Evolutionary conservation across 1,139 yeast genomes (phyloP).

Genomic region (Nakaseomyces delphensis): DNA sequence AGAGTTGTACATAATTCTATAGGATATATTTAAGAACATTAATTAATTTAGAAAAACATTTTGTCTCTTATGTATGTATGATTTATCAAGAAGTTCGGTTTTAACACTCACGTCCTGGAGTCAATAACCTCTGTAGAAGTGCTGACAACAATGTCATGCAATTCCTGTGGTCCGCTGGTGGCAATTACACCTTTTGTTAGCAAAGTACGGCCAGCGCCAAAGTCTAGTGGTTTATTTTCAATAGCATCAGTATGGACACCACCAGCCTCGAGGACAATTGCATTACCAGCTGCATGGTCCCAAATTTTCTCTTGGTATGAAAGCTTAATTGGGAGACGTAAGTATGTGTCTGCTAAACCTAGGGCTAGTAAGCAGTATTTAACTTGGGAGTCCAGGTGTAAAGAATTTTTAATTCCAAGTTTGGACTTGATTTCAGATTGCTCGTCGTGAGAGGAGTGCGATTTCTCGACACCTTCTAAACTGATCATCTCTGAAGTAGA

Average conservation of each 20-base stretch:
- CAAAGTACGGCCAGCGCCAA: constrained; percentile 79
- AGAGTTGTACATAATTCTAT: not conserved
- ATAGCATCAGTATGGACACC: constrained; percentile 80
- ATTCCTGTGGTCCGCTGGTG: constrained; percentile 44
- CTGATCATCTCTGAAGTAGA: constrained; percentile 46
- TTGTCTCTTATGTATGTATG: not conserved
- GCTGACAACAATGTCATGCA: constrained; percentile 54
- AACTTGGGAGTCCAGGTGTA: constrained; percentile 89
- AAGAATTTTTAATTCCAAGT: constrained; percentile 47
- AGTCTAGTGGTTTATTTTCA: constrained; percentile 61
- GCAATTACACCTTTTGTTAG: constrained; percentile 88
- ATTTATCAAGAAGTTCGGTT: not conserved
- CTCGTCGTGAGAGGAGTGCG: constrained; percentile 88
- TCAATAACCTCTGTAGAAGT: constrained; percentile 41
- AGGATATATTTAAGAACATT: not conserved
- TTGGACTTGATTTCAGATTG: constrained; percentile 63
- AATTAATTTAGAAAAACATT: not conserved
- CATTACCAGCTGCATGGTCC: constrained; percentile 97
- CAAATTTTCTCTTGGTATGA: constrained; percentile 87
- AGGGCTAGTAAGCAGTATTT: constrained; percentile 85
- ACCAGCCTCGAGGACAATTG: constrained; percentile 81
- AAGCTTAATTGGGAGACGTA: constrained; percentile 73
- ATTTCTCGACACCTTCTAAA: constrained; percentile 88
- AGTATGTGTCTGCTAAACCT: constrained; percentile 87
- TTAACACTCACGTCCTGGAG: constrained; percentile 12